Base-by-base conservation (phyloP, 2,329 filamentous ascomycete genomes). In the Septoria linicola region DNA sequence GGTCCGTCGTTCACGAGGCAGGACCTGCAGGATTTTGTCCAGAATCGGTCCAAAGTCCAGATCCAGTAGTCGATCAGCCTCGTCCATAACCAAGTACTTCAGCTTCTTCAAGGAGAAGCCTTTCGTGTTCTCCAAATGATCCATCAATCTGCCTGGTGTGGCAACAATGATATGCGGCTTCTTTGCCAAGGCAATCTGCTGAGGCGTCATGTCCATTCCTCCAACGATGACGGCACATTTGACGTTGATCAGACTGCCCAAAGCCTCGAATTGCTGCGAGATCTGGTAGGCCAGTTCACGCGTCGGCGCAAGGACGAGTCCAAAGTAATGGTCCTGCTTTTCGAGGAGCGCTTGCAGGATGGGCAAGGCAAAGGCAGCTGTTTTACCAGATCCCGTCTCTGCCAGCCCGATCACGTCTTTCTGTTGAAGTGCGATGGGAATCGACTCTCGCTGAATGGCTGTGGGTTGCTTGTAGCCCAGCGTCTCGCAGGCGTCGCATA, bases 61-160 rank as follows among this genome's bases (percentile, higher is more conserved):
- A 66, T 99, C 93, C 1, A 97, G 80, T 8, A 97, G 78, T 52
- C 91, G 79, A 69, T 97, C 92, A 19, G 92, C 92, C 73, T 96
- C 92, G 66, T 96, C 92, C 82, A 97, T 90, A 55, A 96, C 91
- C 3, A 97, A 76, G 66, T 92, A 96, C 66, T 91, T 91, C 31
- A 96, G 76, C 3, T 80, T 79, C 23, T 87, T 81, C 41, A 97
- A 74, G 1, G 87, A 91, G 72, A 99, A 97, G 8, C 93, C 92
- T 70, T 96, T 96, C 2, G 93, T 99, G 72, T 96, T 96, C 68
- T 97, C 90, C 7, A 97, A 75, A 63, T 99, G 93, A 64, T 97
- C 93, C 3, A 96, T 77, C 17, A 96, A 75, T 50, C 92, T 83
- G 45, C 91, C 92, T 0, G 92, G 92, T 0, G 92, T 96, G 0